Base-by-base conservation (phyloP, 768 basidiomycete genomes). In the Leccinum aurantiacum region DNA sequence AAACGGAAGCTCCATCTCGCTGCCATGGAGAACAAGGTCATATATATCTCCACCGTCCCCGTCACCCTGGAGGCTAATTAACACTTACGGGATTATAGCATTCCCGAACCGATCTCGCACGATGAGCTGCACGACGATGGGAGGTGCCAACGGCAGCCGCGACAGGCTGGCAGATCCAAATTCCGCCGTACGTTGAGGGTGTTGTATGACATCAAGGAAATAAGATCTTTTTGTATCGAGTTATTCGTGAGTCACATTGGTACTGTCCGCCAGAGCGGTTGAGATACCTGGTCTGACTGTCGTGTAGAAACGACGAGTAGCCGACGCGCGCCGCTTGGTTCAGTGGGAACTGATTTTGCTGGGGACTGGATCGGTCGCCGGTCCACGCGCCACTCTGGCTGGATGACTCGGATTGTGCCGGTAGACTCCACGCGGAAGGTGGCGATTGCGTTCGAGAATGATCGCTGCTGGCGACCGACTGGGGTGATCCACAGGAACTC, bases 1-100 rank as follows among this genome's bases (percentile, higher is more conserved):
- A 74, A 95, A 97, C 5, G 92, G 92, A 47, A 95, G 78, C 67
- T 95, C 94, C 65, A 84, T 80, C 73, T 93, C 89, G 49, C 94
- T 95, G 70, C n/a, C 60, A 56, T 31, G 44, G 59, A 56, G 63
- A 54, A 63, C 68, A 60, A 63, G 52, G 57, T 19, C 31, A 65
- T 33, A 65, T 63, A 59, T 37, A 58, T 66, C 60, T 69, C 70
- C 68, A 66, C 58, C 59, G 58, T 63, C 38, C 27, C 41, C 50
- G 55, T 54, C 27, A 63, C 63, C 62, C 68, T 63, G 63, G 65
- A 57, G 35, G 56, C 35, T 60, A 50, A 66, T 60, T 56, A 44
- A 60, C 56, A 86, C 93, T 75, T 78, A 95, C 94, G 91, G 90
- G 63, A 88, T 81, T 58, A 91, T 80, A 46, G 79, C 79, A 68